Conservation (phyloP, 2,329 filamentous ascomycete species). For the Aspergillus eucalypticola region DNA sequence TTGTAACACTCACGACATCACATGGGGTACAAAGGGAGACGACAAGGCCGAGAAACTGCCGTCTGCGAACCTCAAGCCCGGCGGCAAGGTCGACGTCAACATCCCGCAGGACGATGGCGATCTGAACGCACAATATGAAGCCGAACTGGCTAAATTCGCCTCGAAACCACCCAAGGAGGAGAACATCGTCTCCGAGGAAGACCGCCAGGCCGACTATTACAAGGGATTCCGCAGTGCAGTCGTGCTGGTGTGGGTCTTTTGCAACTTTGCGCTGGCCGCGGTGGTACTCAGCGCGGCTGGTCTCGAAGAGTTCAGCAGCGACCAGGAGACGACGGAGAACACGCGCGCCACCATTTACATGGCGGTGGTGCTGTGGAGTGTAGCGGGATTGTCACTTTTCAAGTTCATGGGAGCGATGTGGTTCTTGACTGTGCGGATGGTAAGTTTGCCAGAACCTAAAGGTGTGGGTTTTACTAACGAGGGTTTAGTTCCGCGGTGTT, state of each 20-base stretch:
- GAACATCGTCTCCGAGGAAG: conserved; percentile 51
- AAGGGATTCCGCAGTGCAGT: conserved; percentile 90
- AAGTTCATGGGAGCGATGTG: conserved; percentile 85
- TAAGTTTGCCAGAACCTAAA: conserved; percentile 51
- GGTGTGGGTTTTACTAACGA: conserved; percentile 27
- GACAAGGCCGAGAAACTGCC: conserved; percentile 91
- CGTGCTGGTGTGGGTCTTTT: conserved; percentile 94
- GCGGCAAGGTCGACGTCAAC: conserved; percentile 88
- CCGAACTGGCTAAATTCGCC: conserved; percentile 73
- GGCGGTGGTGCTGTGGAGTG: conserved; percentile 82
- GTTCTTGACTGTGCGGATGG: conserved; percentile 89
- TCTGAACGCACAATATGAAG: conserved; percentile 91
- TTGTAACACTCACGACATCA: conserved; percentile 97
- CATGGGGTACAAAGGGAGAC: conserved; percentile 97
- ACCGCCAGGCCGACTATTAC: conserved; percentile 98
- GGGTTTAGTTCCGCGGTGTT: conserved; percentile 54
- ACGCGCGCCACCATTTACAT: conserved; percentile 77
- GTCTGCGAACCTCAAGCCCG: conserved; percentile 84
- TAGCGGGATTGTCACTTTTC: conserved; percentile 79
- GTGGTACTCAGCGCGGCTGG: conserved; percentile 85
- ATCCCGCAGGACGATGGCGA: conserved; percentile 89
- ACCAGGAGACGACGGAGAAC: conserved; percentile 47
- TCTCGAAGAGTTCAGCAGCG: conserved; percentile 64
- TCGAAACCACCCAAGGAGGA: conserved; percentile 72
- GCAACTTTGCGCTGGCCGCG: conserved; percentile 84